Conservation (phyloP, 305 asterid species). For the Solanum hybrid region DNA sequence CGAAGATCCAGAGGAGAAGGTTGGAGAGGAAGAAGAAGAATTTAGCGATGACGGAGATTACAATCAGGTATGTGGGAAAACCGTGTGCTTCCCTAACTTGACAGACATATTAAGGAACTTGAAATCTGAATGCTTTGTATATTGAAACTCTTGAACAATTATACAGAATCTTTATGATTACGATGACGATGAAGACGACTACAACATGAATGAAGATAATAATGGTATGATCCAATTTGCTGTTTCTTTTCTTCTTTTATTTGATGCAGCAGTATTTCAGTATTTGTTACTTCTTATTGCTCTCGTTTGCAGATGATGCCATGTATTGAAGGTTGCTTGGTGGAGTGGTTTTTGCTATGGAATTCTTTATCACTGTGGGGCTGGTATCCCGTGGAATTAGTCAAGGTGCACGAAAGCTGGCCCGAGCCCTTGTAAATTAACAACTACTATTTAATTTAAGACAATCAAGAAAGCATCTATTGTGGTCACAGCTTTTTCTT, state of each 20-base stretch:
- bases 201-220: conserved; percentile 43
- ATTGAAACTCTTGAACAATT: background rate
- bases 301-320: conserved; percentile 16
- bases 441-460: background rate
- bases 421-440: background rate
- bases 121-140: background rate
- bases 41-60: conserved; percentile 60
- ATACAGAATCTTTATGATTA: conserved; percentile 36
- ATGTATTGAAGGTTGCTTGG: background rate
- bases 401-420: background rate
- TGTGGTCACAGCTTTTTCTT: background rate
- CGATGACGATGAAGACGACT: conserved; percentile 81
- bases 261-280: background rate
- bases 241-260: background rate
- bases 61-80: conserved; percentile 33
- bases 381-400: background rate
- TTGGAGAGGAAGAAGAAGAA: conserved; percentile 52
- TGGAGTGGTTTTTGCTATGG: background rate
- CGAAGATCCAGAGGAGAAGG: conserved; percentile 43
- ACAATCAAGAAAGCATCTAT: background rate
- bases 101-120: background rate
- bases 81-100: background rate
- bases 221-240: background rate
- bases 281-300: background rate
- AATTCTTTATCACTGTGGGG: background rate